Base-by-base conservation (phyloP, 1,284 basidiomycete genomes). In the Ustilago cynodontis region DNA sequence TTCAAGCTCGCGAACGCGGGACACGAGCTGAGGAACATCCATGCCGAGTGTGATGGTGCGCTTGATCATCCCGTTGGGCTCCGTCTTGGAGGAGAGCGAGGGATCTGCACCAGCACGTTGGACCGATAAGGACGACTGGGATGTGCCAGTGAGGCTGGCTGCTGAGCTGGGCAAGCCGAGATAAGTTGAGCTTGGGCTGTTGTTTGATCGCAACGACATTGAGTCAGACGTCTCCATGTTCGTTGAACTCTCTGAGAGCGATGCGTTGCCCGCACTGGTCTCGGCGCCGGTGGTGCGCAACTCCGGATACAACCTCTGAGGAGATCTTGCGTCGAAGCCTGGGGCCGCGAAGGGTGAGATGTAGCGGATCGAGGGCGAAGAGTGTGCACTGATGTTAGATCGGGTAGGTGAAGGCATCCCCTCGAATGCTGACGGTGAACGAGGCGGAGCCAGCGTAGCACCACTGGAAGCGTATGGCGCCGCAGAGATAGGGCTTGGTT, bases 1-100 rank as follows among this genome's bases (percentile, higher is more conserved):
- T 35, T 81, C 80, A 14, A 81, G 74, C 49, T 75, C 72, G 11
- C 80, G 75, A 4, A 81, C 70, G 18, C 69, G 64, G 2, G 49
- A 33, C 3, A 77, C 61, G 22, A 81, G 71, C 60, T 73, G 61
- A 2, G 64, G 55, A 2, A 67, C 59, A 43, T 80, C 79, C 80
- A 82, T 82, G 26, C 80, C 80, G 0, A 82, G 59, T 26, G 78
- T 79, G 41, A 82, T 79, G 29, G 80, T 80, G n/a, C 80, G 70
- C 50, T 77, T 79, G 37, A 67, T 45, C 49, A 52, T 43, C 5
- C 58, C 49, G n/a, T 59, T 72, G 2, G 41, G 35, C 22, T 33
- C 18, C 37, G 59, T 5, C 3, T 22, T 29, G 41, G 31, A n/a
- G 2, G 49, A 31, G 5, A 14, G 22, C 14, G 26, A 29, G 2